A percentile compares a stretch with the other conserved stretches of the same genome.
phyloP scores from a whole-genome alignment of 495 filamentous ascomycete species.

The Aspergillus nidulans region DNA sequence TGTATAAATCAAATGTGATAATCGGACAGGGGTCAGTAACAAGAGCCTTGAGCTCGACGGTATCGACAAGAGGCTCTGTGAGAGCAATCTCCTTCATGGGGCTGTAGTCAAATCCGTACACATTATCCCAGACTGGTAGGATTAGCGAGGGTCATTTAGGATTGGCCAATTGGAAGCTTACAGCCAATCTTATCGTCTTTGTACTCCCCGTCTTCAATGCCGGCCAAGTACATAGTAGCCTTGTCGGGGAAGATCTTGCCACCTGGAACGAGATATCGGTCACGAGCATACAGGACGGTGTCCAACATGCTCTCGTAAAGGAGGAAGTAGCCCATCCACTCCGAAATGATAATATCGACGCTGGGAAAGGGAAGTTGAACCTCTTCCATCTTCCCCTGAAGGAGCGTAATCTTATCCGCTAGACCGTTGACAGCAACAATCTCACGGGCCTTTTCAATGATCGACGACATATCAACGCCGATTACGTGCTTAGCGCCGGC shows the following conservation, averaged over 20 bases:
- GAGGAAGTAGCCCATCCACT: slow-evolving; percentile 99
- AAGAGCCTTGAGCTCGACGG: slow-evolving; percentile 70
- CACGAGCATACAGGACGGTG: slow-evolving; percentile 88
- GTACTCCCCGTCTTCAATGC: slow-evolving; percentile 82
- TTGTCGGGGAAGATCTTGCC: slow-evolving; percentile 91
- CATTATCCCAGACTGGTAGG: slow-evolving; percentile 83
- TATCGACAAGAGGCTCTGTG: slow-evolving; percentile 79
- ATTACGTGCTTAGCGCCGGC: slow-evolving; percentile 93
- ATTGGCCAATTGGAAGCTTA: slow-evolving; percentile 33
- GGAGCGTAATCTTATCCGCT: slow-evolving; percentile 75
- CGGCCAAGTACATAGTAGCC: slow-evolving; percentile 83
- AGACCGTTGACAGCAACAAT: slow-evolving; percentile 87
- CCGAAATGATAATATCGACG: slow-evolving; percentile 97
- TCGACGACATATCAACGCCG: slow-evolving; percentile 95
- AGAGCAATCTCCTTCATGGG: slow-evolving; percentile 82
- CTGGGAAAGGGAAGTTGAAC: slow-evolving; percentile 78
- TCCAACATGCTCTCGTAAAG: slow-evolving; percentile 99
- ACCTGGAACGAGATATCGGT: slow-evolving; percentile 78
- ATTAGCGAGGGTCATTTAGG: slow-evolving; percentile 12
- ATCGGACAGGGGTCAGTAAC: slow-evolving; percentile 74
- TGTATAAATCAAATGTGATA: slow-evolving; percentile 81
- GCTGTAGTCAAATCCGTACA: slow-evolving; percentile 96
- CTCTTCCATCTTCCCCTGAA: slow-evolving; percentile 97
- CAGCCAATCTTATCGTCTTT: slow-evolving; percentile 85
- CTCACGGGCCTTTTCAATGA: slow-evolving; percentile 89